phyloP scores from a whole-genome alignment of 2,329 filamentous ascomycete genomes.

The Colletotrichum siamense region DNA sequence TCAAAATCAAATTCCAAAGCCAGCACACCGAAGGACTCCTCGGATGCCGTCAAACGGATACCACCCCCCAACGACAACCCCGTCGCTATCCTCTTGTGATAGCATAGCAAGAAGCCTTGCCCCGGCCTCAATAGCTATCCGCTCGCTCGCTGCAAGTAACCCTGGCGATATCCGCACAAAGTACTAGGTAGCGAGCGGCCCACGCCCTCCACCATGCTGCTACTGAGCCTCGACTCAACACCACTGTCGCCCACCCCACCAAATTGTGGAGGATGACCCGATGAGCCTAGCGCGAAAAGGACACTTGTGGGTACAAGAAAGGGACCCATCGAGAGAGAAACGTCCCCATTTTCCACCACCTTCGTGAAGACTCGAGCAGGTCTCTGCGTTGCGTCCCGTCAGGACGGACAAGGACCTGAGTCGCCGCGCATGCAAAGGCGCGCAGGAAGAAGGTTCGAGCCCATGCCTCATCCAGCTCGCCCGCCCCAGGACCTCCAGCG shows the following conservation, averaged over 20 bases:
- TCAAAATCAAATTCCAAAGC: background rate
- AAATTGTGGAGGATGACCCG: background rate
- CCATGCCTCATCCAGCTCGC: background rate
- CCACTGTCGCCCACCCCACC: background rate
- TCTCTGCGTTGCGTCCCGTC: background rate
- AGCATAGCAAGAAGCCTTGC: background rate
- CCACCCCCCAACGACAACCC: background rate
- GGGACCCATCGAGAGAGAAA: background rate
- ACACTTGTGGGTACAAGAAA: background rate
- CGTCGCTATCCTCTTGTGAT: background rate
- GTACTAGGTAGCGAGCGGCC: background rate
- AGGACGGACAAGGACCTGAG: constrained; percentile 6
- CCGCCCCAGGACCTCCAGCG: background rate
- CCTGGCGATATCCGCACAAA: background rate
- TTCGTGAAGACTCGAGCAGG: background rate
- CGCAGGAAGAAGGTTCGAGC: constrained; percentile 8
- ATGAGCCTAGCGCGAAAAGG: constrained; percentile 1
- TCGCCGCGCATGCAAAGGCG: constrained; percentile 1
- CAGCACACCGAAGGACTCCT: background rate
- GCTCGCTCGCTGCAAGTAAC: background rate
- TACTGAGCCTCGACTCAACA: background rate
- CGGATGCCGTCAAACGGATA: background rate
- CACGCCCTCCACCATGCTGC: background rate
- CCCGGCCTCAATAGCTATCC: background rate
- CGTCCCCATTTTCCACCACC: background rate